These are phyloP conservation scores for Sisymbrium irio DNA, from an alignment of 345 rosid genomes.

Conservation along the genomic window DNA sequence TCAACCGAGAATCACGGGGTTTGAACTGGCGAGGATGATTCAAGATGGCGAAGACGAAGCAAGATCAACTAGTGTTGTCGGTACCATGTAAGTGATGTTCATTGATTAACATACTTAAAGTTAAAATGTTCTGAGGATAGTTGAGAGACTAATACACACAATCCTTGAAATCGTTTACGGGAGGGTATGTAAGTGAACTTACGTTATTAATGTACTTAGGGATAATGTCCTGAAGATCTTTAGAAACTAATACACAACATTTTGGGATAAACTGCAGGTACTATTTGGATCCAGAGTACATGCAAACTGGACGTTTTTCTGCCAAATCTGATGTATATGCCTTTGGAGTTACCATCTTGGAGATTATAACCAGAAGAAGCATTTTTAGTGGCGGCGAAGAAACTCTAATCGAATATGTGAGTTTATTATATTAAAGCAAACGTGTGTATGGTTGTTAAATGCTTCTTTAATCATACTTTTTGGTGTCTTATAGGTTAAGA, in stretches of 20 bases:
- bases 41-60: conserved; percentile 1
- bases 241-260: no score
- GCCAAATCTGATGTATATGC: conserved; percentile 24
- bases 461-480: background rate
- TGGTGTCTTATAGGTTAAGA: background rate
- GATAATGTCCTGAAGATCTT: no score
- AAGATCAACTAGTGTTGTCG: background rate
- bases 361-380: conserved; percentile 11
- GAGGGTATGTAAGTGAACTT: no score
- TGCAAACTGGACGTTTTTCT: no score
- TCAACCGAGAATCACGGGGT: conserved; percentile 20
- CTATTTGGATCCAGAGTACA: no score
- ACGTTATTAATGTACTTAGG: no score
- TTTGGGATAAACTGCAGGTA: no score
- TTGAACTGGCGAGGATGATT: conserved; percentile 10
- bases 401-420: conserved; percentile 1
- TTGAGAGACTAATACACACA: background rate
- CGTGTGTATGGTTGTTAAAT: background rate
- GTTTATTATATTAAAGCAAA: background rate
- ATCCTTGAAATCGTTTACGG: background rate
- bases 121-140: background rate
- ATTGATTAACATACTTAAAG: background rate
- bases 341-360: conserved; percentile 30
- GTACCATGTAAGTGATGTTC: conserved; percentile 2
- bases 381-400: background rate